Evolutionary conservation across 177 flowering plant genomes (phyloP).

Genomic region (Vitis hybrid): DNA sequence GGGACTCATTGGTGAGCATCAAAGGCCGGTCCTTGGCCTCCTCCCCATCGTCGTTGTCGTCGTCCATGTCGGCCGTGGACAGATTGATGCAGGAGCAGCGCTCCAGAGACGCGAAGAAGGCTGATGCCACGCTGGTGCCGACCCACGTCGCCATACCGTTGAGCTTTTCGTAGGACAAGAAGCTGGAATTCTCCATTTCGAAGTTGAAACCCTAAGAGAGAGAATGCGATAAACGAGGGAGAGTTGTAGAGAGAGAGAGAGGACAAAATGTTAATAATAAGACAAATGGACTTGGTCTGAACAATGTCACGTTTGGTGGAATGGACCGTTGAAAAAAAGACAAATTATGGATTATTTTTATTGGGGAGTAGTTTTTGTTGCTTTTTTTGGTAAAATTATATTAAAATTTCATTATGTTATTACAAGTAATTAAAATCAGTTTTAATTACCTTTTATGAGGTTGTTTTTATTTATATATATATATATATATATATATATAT

Average conservation of each 20-base stretch:
- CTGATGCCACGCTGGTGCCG: slow-evolving; percentile 41
- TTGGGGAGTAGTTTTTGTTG: no score
- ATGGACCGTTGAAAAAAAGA: no score
- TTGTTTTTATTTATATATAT: no score
- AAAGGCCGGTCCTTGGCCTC: slow-evolving; percentile 39
- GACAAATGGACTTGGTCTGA: no score
- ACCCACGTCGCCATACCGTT: slow-evolving; percentile 35
- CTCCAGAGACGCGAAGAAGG: slow-evolving; percentile 52
- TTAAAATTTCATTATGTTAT: no score
- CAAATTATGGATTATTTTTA: no score
- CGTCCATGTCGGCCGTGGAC: slow-evolving; percentile 45
- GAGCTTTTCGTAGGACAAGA: slow-evolving; percentile 28
- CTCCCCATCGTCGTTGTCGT: slow-evolving; percentile 34
- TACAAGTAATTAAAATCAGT: no score
- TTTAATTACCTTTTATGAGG: no score
- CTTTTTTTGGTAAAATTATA: no score
- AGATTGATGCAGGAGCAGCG: slow-evolving; percentile 54
- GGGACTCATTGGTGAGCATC: slow-evolving; percentile 20
- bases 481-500: no score
- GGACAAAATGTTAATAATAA: no score
- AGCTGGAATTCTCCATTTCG: slow-evolving; percentile 30
- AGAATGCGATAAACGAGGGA: background rate
- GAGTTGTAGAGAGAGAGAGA: slow-evolving; percentile 5
- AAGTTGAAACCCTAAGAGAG: slow-evolving; percentile 6
- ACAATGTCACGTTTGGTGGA: no score